These are phyloP conservation scores for Penicillium verhagenii DNA, from an alignment of 495 filamentous ascomycete species.

Conservation along the genomic window DNA sequence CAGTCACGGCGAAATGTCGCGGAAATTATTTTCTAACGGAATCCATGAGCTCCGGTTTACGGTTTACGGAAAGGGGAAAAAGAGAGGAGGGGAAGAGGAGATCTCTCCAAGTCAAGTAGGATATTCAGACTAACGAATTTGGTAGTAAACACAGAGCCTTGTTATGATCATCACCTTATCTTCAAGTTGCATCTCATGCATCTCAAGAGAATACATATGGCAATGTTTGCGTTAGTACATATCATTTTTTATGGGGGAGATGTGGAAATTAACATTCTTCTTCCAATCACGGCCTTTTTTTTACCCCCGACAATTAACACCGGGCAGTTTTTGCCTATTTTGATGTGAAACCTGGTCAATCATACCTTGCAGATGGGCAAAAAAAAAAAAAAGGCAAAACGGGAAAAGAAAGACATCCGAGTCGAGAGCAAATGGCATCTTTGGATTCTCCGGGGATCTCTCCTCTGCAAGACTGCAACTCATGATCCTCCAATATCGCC, in stretches of 20 bases:
- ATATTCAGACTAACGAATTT: too few relatives aligned
- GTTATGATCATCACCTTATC: neutral
- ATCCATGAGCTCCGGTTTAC: neutral
- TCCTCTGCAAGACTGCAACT: too few relatives aligned
- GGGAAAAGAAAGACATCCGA: neutral
- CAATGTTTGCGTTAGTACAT: too few relatives aligned
- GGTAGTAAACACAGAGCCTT: too few relatives aligned
- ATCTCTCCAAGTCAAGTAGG: neutral
- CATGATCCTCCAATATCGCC: constrained; percentile 6
- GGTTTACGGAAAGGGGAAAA: neutral
- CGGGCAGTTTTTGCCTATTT: constrained; percentile 4
- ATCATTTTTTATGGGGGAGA: neutral
- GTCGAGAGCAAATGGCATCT: constrained; percentile 7
- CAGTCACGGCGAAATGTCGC: neutral
- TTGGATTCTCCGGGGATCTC: constrained; percentile 20
- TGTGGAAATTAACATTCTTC: neutral
- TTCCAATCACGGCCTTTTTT: neutral
- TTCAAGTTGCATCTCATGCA: too few relatives aligned
- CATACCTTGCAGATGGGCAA: neutral
- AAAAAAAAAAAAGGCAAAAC: neutral
- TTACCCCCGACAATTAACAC: neutral
- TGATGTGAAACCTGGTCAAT: constrained; percentile 2
- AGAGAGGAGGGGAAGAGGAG: neutral
- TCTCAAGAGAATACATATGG: too few relatives aligned
- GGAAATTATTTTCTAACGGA: neutral